These are phyloP conservation scores for Luvunga scandens DNA, from an alignment of 345 rosid genomes.

Conservation along the genomic window DNA sequence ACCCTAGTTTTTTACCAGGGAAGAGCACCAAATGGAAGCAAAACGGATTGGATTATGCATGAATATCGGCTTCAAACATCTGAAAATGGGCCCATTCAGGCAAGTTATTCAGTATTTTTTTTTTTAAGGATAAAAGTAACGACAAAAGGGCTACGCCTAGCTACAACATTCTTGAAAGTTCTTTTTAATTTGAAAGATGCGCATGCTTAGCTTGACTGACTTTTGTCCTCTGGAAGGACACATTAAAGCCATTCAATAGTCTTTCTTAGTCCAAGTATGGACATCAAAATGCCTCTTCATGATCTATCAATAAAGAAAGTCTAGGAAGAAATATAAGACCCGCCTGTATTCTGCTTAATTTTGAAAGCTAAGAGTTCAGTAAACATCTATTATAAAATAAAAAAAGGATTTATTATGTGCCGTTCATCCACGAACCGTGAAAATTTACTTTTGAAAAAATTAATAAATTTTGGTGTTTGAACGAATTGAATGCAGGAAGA, in stretches of 20 bases:
- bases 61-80: conserved; percentile 86
- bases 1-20: conserved; percentile 92
- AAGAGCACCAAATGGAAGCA: conserved; percentile 90
- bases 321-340: not conserved
- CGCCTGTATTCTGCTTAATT: not conserved
- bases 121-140: too few relatives aligned
- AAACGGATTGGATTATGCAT: conserved; percentile 95
- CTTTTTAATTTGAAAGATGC: not conserved
- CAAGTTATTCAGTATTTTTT: conserved; percentile 9
- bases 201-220: conserved; percentile 25
- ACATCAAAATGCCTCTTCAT: not conserved
- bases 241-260: not conserved
- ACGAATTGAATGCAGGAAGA: conserved; percentile 60
- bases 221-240: conserved; percentile 9
- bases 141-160: not conserved
- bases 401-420: too few relatives aligned
- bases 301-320: not conserved
- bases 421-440: too few relatives aligned
- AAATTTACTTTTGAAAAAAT: too few relatives aligned
- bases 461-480: not conserved
- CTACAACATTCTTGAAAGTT: not conserved
- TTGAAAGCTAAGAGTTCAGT: too few relatives aligned
- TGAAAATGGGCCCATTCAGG: conserved; percentile 75
- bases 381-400: too few relatives aligned
- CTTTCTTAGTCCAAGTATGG: too few relatives aligned